Evolutionary conservation across 2,329 filamentous ascomycete genomes (phyloP), one percentile per base, ranked within the genome.

Genomic region (Beauveria medogensis): DNA sequence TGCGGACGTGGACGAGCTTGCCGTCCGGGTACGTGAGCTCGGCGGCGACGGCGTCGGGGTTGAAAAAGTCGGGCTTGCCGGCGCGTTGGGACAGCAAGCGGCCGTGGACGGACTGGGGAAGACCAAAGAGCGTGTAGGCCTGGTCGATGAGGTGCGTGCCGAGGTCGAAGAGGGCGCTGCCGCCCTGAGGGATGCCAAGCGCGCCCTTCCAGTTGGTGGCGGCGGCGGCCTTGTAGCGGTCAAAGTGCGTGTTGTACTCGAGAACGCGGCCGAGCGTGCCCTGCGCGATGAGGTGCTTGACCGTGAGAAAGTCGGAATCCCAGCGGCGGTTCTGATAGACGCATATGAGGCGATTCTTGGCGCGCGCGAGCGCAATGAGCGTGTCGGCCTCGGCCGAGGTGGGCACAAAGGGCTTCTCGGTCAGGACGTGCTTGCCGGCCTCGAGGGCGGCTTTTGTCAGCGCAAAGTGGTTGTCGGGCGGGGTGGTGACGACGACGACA

Each of bases 361-460:
- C 72, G 64, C 78, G 72, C 10, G 86, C 82, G 55, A 87, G 74
- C 10, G 73, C 72, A 50, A 82, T 80, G 7, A 93, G 82, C 65
- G 83, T 74, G 40, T 83, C 79, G 12, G 89, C 89, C 73, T 92
- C 86, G 62, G 82, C 78, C 1, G 82, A 78, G 1, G 86, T 89
- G 22, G 89, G 87, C 14, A 90, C 88, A 71, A 93, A 93, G 2
- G 90, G 90, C 77, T 93, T 93, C 77, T 93, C 90, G 54, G 89
- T 87, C 57, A 93, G 78, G 28, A 92, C 87, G 72, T 93, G 87
- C 77, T 92, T 92, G 67, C 87, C 86, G 10, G 82, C 78, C 69
- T 87, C 79, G 53, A 93, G 78, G 0, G 87, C 86, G 56, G 82
- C 73, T 71, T 85, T 85, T 41, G 84, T 78, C 66, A 92, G 78